Conservation (phyloP, 495 filamentous ascomycete species). For the Immersiella caudata region DNA sequence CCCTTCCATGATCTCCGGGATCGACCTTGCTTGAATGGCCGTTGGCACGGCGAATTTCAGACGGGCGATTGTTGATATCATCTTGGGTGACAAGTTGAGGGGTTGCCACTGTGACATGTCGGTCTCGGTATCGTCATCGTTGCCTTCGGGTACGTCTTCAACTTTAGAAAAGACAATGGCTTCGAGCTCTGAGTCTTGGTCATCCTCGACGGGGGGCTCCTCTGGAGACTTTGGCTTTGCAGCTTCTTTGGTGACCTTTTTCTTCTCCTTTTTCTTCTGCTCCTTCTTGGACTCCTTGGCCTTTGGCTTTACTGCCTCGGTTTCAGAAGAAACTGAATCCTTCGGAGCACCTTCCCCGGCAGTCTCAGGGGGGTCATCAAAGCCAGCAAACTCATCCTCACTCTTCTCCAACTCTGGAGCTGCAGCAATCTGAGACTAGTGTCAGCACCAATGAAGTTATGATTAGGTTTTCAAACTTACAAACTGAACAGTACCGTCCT, state of each 20-base stretch:
- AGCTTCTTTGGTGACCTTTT: conserved; percentile 32
- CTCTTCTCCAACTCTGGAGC: conserved; percentile 24
- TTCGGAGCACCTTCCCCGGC: conserved; percentile 13
- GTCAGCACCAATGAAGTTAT: not conserved
- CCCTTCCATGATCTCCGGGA: conserved; percentile 74
- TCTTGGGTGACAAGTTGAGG: conserved; percentile 68
- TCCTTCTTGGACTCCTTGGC: conserved; percentile 32
- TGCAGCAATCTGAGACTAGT: conserved; percentile 28
- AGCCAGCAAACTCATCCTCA: conserved; percentile 59
- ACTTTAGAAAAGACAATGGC: conserved; percentile 46
- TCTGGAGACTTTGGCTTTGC: conserved; percentile 34
- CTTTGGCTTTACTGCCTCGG: conserved; percentile 9
- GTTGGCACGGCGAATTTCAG: conserved; percentile 80
- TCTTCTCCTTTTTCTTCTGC: conserved; percentile 36
- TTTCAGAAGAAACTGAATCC: not conserved
- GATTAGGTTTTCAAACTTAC: conserved; percentile 36
- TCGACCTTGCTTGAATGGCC: conserved; percentile 71
- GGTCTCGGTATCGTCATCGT: conserved; percentile 38
- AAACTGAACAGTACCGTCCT: conserved; percentile 57
- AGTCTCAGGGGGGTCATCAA: conserved; percentile 46
- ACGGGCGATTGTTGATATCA: conserved; percentile 72
- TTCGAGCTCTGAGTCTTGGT: conserved; percentile 44
- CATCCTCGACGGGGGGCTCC: conserved; percentile 31
- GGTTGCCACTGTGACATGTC: conserved; percentile 76
- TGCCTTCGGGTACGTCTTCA: conserved; percentile 41